phyloP scores from a whole-genome alignment of 1,139 yeast species.

The Candida albicans region DNA sequence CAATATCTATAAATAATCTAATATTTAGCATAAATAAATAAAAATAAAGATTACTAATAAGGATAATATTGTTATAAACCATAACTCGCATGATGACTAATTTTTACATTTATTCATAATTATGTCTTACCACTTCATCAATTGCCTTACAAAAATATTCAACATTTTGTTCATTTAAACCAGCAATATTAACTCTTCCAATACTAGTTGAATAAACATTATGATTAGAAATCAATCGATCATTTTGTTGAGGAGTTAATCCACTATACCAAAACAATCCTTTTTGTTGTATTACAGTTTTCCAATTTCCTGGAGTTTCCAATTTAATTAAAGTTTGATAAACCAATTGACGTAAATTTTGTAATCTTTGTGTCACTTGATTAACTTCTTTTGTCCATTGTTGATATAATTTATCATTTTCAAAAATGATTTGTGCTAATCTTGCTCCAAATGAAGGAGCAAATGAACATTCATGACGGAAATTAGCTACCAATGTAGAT shows the following conservation, averaged over 20 bases:
- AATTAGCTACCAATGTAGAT: slow-evolving; percentile 28
- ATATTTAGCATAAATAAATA: no score
- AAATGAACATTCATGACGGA: slow-evolving; percentile 43
- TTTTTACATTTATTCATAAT: slow-evolving; percentile 4
- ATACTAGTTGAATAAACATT: slow-evolving; percentile 38
- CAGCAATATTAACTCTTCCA: slow-evolving; percentile 48
- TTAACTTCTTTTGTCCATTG: slow-evolving; percentile 39
- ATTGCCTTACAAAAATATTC: slow-evolving; percentile 37
- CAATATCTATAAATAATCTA: no score
- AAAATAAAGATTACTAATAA: no score
- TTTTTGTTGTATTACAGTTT: slow-evolving; percentile 32
- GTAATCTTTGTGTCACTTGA: slow-evolving; percentile 30
- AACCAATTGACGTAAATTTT: slow-evolving; percentile 28
- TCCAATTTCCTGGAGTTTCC: slow-evolving; percentile 47
- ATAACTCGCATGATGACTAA: no score
- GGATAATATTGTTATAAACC: no score
- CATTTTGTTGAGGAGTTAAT: slow-evolving; percentile 33
- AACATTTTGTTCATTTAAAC: slow-evolving; percentile 37
- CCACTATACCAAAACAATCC: slow-evolving; percentile 50
- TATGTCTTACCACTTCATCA: slow-evolving; percentile 38
- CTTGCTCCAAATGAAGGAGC: slow-evolving; percentile 51
- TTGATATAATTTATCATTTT: slow-evolving; percentile 23
- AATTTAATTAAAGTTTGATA: slow-evolving; percentile 28
- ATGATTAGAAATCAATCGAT: slow-evolving; percentile 29
- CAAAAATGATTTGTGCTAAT: slow-evolving; percentile 31